Base-by-base conservation (phyloP, 2,329 filamentous ascomycete species). In the Diaporthe sp. region DNA sequence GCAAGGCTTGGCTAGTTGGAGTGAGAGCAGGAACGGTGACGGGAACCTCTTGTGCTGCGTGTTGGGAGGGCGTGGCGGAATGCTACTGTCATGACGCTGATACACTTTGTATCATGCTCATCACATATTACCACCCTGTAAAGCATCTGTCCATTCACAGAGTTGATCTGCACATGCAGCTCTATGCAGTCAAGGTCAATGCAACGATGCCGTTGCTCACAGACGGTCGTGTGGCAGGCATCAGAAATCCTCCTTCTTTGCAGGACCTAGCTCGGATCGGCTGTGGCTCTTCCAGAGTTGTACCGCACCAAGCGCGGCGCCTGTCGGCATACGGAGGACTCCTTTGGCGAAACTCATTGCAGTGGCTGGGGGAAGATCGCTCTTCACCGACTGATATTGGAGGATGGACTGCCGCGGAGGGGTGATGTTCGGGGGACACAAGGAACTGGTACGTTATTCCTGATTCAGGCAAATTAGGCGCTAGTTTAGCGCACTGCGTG, bases 401-500 rank as follows among this genome's bases (percentile, higher is more conserved):
- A 61, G 19, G 42, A 72, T 30, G n/a, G 42, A 72, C 70, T 72
- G 57, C 70, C 57, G 70, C 57, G 57, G 40, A 45, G 70, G 45
- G 57, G 42, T 42, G 67, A 64, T 33, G 57, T 42, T 54, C 57
- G 28, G 47, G 70, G 58, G 25, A 61, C 70, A 72, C 70, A 72
- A 52, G 70, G 57, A 72, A 64, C 35, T 72, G 70, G 60, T 42
- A n/a, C 40, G 57, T 72, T 64, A 72, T 72, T 72, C 57, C 57
- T 72, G 61, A 69, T 52, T 57, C 68, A 58, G 40, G 57, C 30
- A 66, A 40, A 73, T 52, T 45, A 33, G 52, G 33, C 74, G 72
- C 74, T 76, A 74, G 28, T 74, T 57, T 74, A 57, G 72, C 66
- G 58, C 60, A 40, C 17, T 68, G 10, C n/a, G 22, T 25, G 64